These are phyloP conservation scores for Trypanosoma brucei DNA, from an alignment of 208 protist genomes.

Conservation along the genomic window DNA sequence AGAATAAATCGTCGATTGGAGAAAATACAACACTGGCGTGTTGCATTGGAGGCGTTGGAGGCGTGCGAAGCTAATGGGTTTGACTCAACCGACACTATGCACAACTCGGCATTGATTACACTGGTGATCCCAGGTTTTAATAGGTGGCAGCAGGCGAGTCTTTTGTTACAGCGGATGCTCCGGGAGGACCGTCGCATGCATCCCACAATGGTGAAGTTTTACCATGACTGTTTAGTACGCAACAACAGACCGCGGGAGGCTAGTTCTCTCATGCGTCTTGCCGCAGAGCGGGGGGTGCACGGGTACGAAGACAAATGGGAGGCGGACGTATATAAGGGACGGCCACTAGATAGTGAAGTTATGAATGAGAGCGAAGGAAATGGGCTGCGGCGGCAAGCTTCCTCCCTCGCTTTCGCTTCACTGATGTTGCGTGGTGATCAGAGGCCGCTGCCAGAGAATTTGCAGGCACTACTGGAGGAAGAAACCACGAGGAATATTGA, in stretches of 20 bases:
- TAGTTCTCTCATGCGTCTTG: constrained; percentile 66
- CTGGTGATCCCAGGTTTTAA: constrained; percentile 87
- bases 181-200: constrained; percentile 79
- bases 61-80: constrained; percentile 87
- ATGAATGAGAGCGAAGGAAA: constrained; percentile 20
- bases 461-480: constrained; percentile 47
- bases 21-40: constrained; percentile 88
- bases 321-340: constrained; percentile 67
- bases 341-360: constrained; percentile 41
- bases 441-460: constrained; percentile 31
- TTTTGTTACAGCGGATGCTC: constrained; percentile 68
- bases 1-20: constrained; percentile 85
- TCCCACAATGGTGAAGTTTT: constrained; percentile 80
- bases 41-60: constrained; percentile 78
- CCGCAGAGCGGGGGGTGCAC: constrained; percentile 65
- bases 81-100: constrained; percentile 89
- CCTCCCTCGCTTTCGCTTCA: constrained; percentile 18
- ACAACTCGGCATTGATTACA: constrained; percentile 87
- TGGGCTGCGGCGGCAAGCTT: background rate
- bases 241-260: constrained; percentile 80
- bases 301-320: constrained; percentile 83
- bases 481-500: constrained; percentile 47
- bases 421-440: constrained; percentile 79
- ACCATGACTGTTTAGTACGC: constrained; percentile 85
- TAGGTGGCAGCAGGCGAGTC: constrained; percentile 68